phyloP scores from a whole-genome alignment of 768 basidiomycete species.

The Mrakia frigida region DNA sequence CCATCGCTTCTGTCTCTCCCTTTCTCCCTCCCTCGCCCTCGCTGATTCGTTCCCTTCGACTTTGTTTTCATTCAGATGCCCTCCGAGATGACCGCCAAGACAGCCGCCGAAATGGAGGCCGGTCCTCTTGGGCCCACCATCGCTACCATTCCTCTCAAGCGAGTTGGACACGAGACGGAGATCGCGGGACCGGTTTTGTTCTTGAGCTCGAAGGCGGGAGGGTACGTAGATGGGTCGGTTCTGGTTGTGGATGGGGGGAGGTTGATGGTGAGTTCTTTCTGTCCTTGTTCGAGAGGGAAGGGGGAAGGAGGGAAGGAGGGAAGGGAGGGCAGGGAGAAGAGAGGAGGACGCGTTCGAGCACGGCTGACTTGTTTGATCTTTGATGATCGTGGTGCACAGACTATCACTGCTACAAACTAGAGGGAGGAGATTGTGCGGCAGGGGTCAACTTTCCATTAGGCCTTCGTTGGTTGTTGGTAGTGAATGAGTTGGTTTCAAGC shows the following conservation, averaged over 20 bases:
- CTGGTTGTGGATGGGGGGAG: slow-evolving; percentile 26
- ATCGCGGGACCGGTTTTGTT: slow-evolving; percentile 22
- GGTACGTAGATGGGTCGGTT: slow-evolving; percentile 4
- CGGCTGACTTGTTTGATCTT: background rate
- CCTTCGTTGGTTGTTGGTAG: no score
- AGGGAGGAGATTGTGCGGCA: no score
- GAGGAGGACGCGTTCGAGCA: background rate
- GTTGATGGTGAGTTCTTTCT: slow-evolving; percentile 1
- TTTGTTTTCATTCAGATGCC: background rate
- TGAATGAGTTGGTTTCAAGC: no score
- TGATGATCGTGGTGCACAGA: background rate
- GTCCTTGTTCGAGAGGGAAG: no score
- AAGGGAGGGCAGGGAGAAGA: background rate
- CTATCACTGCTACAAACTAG: background rate
- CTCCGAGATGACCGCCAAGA: slow-evolving; percentile 4
- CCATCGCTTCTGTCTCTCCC: background rate
- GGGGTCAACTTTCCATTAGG: no score
- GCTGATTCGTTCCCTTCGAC: background rate
- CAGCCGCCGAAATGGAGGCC: background rate
- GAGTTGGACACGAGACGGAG: slow-evolving; percentile 7
- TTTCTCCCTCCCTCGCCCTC: background rate
- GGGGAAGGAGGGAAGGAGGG: background rate
- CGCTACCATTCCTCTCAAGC: background rate
- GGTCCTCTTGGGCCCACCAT: background rate
- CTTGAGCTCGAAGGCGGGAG: slow-evolving; percentile 14